Conservation (phyloP, 352 stramenopile species). For the Halophytophthora polymorphica region DNA sequence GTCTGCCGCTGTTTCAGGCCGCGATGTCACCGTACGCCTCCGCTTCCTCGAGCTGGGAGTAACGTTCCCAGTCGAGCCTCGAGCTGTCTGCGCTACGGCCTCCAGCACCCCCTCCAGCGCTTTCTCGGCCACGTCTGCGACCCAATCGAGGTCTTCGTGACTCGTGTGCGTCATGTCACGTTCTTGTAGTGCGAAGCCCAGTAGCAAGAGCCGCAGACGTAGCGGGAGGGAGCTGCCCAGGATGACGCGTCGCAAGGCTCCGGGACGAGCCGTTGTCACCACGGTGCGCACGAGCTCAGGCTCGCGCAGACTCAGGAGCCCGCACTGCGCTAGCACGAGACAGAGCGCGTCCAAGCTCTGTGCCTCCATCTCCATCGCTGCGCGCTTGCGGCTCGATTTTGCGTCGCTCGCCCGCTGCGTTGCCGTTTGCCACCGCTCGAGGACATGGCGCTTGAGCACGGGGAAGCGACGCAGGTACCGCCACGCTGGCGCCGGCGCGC, state of each 20-base stretch:
- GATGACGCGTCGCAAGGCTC: slow-evolving; percentile 22
- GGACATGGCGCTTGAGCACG: slow-evolving; percentile 48
- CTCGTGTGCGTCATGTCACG: slow-evolving; percentile 10
- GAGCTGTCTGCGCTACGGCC: slow-evolving; percentile 15
- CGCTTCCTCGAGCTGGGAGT: slow-evolving; percentile 7
- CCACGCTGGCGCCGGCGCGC: slow-evolving; percentile 22
- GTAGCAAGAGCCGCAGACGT: slow-evolving; percentile 23
- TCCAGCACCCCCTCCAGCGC: slow-evolving; percentile 39
- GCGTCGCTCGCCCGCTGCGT: slow-evolving; percentile 8
- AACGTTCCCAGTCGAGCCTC: slow-evolving; percentile 1
- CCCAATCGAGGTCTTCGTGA: slow-evolving; percentile 16
- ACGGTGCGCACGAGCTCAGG: slow-evolving; percentile 17
- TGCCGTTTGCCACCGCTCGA: slow-evolving; percentile 25
- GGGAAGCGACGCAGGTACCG: slow-evolving; percentile 31
- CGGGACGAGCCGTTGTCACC: slow-evolving; percentile 13
- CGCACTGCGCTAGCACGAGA: slow-evolving; percentile 37
- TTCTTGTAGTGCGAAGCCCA: slow-evolving; percentile 26
- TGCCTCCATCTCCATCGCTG: slow-evolving; percentile 17
- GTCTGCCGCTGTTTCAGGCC: background rate
- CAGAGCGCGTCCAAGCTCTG: slow-evolving; percentile 32
- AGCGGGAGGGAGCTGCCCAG: slow-evolving; percentile 20
- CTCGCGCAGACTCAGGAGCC: slow-evolving; percentile 22
- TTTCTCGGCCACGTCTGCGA: slow-evolving; percentile 36
- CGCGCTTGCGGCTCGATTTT: slow-evolving; percentile 21
- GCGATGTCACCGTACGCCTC: slow-evolving; percentile 8